Evolutionary conservation across 2,329 filamentous ascomycete genomes (phyloP).

Genomic region (Fusarium keratoplasticum): DNA sequence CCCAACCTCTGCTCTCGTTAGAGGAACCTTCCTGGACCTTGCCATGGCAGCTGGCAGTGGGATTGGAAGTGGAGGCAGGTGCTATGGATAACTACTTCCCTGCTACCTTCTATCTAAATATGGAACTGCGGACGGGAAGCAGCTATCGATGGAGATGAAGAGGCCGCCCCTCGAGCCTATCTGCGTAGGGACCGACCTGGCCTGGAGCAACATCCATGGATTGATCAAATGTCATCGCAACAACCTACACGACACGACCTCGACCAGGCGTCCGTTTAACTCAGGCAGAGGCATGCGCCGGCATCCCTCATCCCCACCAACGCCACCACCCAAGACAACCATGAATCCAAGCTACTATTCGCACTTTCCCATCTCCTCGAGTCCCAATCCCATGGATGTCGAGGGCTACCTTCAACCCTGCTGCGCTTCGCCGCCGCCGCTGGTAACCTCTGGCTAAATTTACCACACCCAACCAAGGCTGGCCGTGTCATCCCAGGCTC

Average conservation of each 20-base stretch:
- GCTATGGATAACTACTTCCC: not conserved
- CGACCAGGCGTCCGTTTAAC: not conserved
- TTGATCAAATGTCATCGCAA: not conserved
- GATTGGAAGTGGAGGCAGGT: not conserved
- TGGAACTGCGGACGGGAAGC: not conserved
- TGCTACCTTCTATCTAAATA: slow-evolving; percentile 3
- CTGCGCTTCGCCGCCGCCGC: slow-evolving; percentile 17
- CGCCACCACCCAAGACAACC: slow-evolving; percentile 14
- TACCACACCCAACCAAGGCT: slow-evolving; percentile 14
- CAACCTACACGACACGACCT: not conserved
- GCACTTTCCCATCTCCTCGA: slow-evolving; percentile 9
- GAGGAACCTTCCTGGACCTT: not conserved
- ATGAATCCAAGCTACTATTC: slow-evolving; percentile 6
- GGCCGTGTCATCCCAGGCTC: slow-evolving; percentile 15
- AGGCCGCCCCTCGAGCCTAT: not conserved
- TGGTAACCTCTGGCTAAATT: slow-evolving; percentile 29
- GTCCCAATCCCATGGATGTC: slow-evolving; percentile 6
- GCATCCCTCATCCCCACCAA: slow-evolving; percentile 1
- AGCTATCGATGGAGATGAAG: not conserved
- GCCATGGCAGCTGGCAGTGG: not conserved
- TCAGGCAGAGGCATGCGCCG: slow-evolving; percentile 1
- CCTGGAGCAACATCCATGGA: not conserved
- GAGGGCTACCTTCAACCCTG: slow-evolving; percentile 14
- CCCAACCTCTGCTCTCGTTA: not conserved
- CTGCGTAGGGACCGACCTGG: not conserved